Base-by-base conservation (phyloP, 2,329 filamentous ascomycete species). In the Cyphellophora europaea region DNA sequence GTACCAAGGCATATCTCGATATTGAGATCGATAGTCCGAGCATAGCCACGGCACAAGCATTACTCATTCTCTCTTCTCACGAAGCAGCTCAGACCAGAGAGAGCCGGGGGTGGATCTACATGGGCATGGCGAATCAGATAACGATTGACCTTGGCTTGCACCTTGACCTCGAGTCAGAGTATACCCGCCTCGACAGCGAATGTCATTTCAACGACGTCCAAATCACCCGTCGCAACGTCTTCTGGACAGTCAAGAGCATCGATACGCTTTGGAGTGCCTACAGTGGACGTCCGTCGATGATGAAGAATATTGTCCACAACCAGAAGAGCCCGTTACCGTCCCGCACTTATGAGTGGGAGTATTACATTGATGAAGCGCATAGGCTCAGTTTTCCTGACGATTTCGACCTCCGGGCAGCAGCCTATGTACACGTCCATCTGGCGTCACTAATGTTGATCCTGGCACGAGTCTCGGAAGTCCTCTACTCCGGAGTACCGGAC, bases 31-130 rank as follows among this genome's bases (percentile, higher is more conserved):
- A 68, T 37, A 59, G 54, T 16, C 66, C 66, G 1, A 62, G 57
- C 28, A 53, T 69, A n/a, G 62, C 65, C 4, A 69, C 65, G 3
- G 59, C 65, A 5, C 66, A 69, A 35, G 61, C 65, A 2, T 51
- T 69, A 27, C 57, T 64, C 2, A 53, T 69, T 11, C 49, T 69
- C 30, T 65, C 63, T 27, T 57, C 53, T 11, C 58, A 62, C 21
- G 66, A 69, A 41, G 59, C 58, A 3, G 62, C 60, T 5, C 59
- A 53, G 13, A 60, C 57, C 11, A 55, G 63, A 8, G 63, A 65
- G 38, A 58, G 63, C 11, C 56, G 65, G 4, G 63, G 62, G 12
- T 67, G 64, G 65, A 45, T 68, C 2, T 67, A 65, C 36, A 28
- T 62, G 63, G 59, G 59, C 12, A 65, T 65, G 62, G 60, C 62